Evolutionary conservation across 352 stramenopile genomes (phyloP).

Genomic region (Phytopythium cucurbitacearum): DNA sequence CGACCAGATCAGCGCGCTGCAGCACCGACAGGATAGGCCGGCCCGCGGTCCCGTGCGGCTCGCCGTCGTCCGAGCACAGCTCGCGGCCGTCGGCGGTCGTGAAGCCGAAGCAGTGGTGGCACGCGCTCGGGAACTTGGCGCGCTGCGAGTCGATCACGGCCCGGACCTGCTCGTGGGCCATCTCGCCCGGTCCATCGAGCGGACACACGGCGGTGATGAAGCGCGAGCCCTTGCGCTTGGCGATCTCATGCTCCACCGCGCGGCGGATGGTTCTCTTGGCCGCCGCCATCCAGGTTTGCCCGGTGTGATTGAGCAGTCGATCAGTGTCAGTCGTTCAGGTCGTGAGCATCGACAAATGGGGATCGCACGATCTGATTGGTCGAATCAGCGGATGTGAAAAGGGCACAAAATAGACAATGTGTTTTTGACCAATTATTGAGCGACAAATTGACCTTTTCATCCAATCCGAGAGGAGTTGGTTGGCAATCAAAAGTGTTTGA

Average conservation of each 20-base stretch:
- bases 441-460: too few species aligned
- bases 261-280: constrained; percentile 37
- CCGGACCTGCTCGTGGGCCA: constrained; percentile 34
- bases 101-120: constrained; percentile 76
- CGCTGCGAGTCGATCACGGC: constrained; percentile 40
- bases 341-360: not conserved
- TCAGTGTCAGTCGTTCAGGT: not conserved
- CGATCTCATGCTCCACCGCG: constrained; percentile 65
- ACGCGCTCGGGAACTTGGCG: constrained; percentile 43
- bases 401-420: too few species aligned
- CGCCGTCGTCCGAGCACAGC: constrained; percentile 68
- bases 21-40: constrained; percentile 58
- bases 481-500: too few species aligned
- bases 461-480: too few species aligned
- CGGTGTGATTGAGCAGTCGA: not conserved
- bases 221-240: constrained; percentile 78
- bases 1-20: constrained; percentile 53
- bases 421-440: too few species aligned
- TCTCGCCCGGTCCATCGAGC: constrained; percentile 17
- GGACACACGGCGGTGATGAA: constrained; percentile 73
- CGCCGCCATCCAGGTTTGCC: not conserved
- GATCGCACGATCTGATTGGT: too few species aligned
- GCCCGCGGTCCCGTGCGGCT: constrained; percentile 69
- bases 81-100: constrained; percentile 45
- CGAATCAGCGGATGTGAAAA: too few species aligned